These are phyloP conservation scores for Globisporangium polare DNA, from an alignment of 352 stramenopile species.

Conservation along the genomic window DNA sequence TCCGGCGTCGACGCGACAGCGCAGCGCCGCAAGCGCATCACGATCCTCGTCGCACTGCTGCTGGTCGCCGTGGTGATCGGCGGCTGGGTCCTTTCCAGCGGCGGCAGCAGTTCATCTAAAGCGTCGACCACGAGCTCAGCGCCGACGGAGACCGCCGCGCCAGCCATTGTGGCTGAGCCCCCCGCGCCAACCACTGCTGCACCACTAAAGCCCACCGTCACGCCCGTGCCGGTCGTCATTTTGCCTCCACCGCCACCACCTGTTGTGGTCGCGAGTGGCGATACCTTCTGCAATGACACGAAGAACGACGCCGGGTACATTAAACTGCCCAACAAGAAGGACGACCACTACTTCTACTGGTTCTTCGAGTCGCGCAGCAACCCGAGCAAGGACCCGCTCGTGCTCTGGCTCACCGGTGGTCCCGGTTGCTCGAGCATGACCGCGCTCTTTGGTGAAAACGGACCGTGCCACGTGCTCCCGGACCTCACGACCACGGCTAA, in stretches of 20 bases:
- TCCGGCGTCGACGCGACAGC: neutral
- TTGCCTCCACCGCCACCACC: neutral
- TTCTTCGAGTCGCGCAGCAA: conserved; percentile 29
- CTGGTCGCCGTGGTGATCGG: neutral
- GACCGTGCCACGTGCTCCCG: conserved; percentile 25
- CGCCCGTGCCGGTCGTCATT: neutral
- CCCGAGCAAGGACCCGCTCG: conserved; percentile 23
- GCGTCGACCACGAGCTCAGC: neutral
- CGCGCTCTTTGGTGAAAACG: conserved; percentile 32
- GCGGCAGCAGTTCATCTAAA: neutral
- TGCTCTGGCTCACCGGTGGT: conserved; percentile 36
- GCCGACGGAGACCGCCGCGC: neutral
- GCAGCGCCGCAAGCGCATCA: conserved; percentile 4
- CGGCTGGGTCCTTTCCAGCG: neutral
- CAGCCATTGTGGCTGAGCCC: neutral
- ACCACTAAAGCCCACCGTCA: neutral
- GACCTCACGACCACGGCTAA: conserved; percentile 23
- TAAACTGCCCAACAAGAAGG: conserved; percentile 32
- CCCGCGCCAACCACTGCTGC: neutral
- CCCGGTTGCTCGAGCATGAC: conserved; percentile 35
- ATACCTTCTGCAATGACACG: conserved; percentile 18
- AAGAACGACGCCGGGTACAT: conserved; percentile 31
- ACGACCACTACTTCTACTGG: conserved; percentile 49
- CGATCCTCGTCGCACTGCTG: neutral
- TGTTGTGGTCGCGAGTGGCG: neutral